Percentiles rank a stretch among this genome's conserved stretches.
Conservation (phyloP, 495 filamentous ascomycete species). For the Bathelium albidoporum region DNA sequence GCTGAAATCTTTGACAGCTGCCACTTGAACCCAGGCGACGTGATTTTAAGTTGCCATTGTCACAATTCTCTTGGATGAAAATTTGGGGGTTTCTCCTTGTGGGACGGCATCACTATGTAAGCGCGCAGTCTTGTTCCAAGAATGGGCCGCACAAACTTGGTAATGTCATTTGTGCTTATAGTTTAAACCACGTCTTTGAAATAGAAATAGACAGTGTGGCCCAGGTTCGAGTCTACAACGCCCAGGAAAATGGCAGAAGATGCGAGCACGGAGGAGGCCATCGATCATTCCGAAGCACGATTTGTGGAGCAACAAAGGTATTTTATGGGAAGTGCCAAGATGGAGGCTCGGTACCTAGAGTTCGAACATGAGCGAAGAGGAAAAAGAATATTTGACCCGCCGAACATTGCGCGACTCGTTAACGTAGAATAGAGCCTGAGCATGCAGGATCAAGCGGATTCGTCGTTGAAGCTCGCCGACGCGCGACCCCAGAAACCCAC, state of each 20-base stretch:
- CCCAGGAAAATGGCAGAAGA: not conserved
- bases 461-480: not conserved
- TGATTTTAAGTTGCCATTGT: not conserved
- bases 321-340: not conserved
- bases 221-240: not conserved
- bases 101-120: not conserved
- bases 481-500: not conserved
- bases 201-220: not conserved
- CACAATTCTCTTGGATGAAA: not conserved
- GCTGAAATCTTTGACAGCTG: not conserved
- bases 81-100: not conserved
- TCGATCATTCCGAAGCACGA: not conserved
- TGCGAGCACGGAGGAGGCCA: not conserved
- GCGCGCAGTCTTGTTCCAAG: not conserved
- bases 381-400: not conserved
- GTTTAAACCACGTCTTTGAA: not conserved
- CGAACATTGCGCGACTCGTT: not conserved
- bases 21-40: constrained; percentile 4
- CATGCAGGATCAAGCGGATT: too few species aligned
- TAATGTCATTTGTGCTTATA: not conserved
- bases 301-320: not conserved
- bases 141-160: not conserved
- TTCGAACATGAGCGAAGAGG: not conserved
- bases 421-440: too few species aligned
- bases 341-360: not conserved